A percentile compares a stretch with the other conserved stretches of the same genome.
Evolutionary conservation across 495 filamentous ascomycete genomes (phyloP).

Genomic region (Venustampulla echinocandica): DNA sequence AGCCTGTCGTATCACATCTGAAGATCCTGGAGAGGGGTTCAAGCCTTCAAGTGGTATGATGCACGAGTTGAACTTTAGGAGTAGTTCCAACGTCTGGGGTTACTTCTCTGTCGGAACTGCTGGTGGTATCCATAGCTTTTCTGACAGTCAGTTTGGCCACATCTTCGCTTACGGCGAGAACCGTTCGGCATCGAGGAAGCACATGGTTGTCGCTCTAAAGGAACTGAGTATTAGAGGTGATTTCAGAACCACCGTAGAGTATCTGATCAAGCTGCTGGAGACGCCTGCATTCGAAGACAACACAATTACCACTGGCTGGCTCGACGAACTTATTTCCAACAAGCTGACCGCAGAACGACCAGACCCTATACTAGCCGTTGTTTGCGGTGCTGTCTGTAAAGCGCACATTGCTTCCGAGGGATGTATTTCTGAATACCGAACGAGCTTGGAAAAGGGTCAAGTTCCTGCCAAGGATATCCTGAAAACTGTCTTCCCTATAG

Average conservation of each 20-base stretch:
- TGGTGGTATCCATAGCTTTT: constrained; percentile 97
- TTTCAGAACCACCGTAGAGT: constrained; percentile 97
- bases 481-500: constrained; percentile 95
- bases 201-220: constrained; percentile 99
- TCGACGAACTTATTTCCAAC: constrained; percentile 96
- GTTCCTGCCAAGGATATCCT: constrained; percentile 92
- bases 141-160: constrained; percentile 97
- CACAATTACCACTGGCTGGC: constrained; percentile 98
- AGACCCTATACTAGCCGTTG: constrained; percentile 80
- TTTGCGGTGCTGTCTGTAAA: constrained; percentile 91
- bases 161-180: constrained; percentile 99
- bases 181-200: constrained; percentile 87
- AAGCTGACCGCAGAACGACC: constrained; percentile 95
- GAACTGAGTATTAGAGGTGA: constrained; percentile 99
- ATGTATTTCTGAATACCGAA: constrained; percentile 77
- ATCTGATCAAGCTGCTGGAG: constrained; percentile 97
- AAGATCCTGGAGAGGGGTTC: constrained; percentile 98
- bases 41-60: constrained; percentile 98
- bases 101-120: constrained; percentile 98
- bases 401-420: constrained; percentile 87
- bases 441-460: constrained; percentile 92
- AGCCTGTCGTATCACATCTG: constrained; percentile 97
- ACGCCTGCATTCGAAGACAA: constrained; percentile 98
- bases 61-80: constrained; percentile 98
- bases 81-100: constrained; percentile 98